Conservation (phyloP, 257 asterid species). For the Vinca minor region DNA sequence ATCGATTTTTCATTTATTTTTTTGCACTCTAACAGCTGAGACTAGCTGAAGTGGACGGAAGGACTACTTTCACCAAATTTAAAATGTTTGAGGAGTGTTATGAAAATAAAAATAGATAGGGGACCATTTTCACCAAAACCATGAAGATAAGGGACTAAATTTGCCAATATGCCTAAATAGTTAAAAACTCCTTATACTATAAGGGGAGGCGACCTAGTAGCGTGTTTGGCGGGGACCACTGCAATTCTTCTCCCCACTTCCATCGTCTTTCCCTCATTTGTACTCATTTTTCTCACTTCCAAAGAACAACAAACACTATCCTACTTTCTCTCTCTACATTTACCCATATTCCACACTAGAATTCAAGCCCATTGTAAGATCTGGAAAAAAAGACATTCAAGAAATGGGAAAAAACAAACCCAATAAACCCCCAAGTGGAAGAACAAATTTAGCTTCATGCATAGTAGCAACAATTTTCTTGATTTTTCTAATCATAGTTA, state of each 20-base stretch:
- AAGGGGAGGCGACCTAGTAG: too few species aligned
- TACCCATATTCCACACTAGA: neutral
- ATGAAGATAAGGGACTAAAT: too few species aligned
- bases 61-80: too few species aligned
- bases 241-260: neutral
- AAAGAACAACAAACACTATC: constrained; percentile 4
- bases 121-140: too few species aligned
- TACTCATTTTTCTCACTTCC: neutral
- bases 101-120: too few species aligned
- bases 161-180: too few species aligned
- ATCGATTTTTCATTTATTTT: too few species aligned
- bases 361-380: constrained; percentile 1
- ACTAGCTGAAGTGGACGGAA: too few species aligned
- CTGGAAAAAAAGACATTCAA: neutral
- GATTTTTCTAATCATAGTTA: constrained; percentile 38
- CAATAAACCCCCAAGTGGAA: constrained; percentile 48
- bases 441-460: constrained; percentile 76
- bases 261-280: neutral
- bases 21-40: too few species aligned
- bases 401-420: constrained; percentile 44
- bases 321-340: neutral
- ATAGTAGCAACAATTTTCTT: constrained; percentile 65
- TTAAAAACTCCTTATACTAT: too few species aligned
- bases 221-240: too few species aligned
- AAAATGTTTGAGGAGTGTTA: too few species aligned